Evolutionary conservation across 225 moss, liverwort and hornwort species (phyloP).

Genomic region (Asterella californica): DNA sequence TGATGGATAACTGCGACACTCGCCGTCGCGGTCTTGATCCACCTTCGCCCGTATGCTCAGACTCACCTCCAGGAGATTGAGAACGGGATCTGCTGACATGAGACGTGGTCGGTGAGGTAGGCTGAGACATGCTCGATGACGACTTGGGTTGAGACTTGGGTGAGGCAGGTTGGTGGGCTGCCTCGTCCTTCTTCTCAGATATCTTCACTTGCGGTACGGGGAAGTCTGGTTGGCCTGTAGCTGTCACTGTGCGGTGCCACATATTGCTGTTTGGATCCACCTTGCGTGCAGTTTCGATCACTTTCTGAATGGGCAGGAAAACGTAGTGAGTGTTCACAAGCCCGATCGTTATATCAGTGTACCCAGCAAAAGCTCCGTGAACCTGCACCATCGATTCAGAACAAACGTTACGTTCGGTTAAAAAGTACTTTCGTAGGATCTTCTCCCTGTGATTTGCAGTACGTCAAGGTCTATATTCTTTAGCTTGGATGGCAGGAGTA

Average conservation of each 20-base stretch:
- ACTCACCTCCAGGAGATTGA: conserved; percentile 31
- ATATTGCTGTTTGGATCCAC: conserved; percentile 91
- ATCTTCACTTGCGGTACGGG: conserved; percentile 9
- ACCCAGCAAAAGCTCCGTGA: conserved; percentile 87
- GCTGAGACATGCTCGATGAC: conserved; percentile 10
- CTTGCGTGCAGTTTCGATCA: conserved; percentile 58
- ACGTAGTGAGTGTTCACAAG: conserved; percentile 93
- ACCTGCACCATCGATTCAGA: conserved; percentile 43
- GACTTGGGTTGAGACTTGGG: conserved; percentile 1
- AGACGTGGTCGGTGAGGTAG: background rate
- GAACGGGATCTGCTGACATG: background rate
- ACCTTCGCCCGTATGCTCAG: conserved; percentile 7
- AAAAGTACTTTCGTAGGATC: background rate
- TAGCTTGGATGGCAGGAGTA: background rate
- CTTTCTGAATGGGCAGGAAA: conserved; percentile 74
- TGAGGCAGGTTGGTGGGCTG: background rate
- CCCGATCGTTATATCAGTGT: conserved; percentile 83
- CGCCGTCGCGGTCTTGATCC: conserved; percentile 7
- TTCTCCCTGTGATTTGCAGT: no score
- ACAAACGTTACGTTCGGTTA: no score
- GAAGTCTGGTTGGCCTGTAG: conserved; percentile 79
- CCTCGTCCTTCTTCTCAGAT: background rate
- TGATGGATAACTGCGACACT: conserved; percentile 24
- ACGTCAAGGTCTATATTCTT: no score
- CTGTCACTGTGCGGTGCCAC: conserved; percentile 82